Conservation (phyloP, 768 basidiomycete genomes). For the Tremella fuciformis region DNA sequence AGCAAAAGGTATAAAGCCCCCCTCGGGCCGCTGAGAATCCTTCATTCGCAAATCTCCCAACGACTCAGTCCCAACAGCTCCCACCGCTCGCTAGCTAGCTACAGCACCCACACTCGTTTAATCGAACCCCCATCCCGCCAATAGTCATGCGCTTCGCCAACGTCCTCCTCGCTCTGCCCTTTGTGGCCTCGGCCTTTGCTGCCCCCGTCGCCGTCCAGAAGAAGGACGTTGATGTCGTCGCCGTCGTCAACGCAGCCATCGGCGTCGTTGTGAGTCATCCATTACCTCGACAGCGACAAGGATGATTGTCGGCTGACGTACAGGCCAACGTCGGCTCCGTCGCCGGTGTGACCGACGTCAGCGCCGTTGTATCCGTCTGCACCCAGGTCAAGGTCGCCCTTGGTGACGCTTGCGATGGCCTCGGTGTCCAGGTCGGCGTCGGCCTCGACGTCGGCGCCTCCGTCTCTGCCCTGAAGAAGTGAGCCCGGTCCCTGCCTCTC, state of each 20-base stretch:
- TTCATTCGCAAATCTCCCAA: constrained; percentile 1
- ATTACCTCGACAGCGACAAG: neutral
- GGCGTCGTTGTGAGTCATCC: constrained; percentile 3
- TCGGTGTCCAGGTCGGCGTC: constrained; percentile 15
- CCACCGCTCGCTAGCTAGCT: too few species aligned
- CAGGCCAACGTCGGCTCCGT: neutral
- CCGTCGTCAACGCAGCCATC: constrained; percentile 17
- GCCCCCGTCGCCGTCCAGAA: constrained; percentile 15
- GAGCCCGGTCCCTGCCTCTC: neutral
- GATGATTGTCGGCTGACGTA: neutral
- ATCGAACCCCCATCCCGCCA: neutral
- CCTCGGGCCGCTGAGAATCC: neutral
- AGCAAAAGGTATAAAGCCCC: constrained; percentile 3
- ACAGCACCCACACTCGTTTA: constrained; percentile 3
- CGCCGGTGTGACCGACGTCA: constrained; percentile 3
- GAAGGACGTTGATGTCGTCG: constrained; percentile 17
- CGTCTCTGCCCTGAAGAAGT: neutral
- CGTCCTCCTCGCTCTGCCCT: constrained; percentile 19
- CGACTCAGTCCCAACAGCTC: neutral
- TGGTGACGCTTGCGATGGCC: constrained; percentile 12
- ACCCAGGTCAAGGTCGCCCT: constrained; percentile 11
- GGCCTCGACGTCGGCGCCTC: constrained; percentile 13
- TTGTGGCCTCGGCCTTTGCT: constrained; percentile 22
- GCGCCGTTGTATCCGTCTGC: constrained; percentile 3
- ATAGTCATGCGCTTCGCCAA: constrained; percentile 18